These are phyloP conservation scores for Collariella sp. DNA, from an alignment of 495 filamentous ascomycete genomes.

Conservation along the genomic window DNA sequence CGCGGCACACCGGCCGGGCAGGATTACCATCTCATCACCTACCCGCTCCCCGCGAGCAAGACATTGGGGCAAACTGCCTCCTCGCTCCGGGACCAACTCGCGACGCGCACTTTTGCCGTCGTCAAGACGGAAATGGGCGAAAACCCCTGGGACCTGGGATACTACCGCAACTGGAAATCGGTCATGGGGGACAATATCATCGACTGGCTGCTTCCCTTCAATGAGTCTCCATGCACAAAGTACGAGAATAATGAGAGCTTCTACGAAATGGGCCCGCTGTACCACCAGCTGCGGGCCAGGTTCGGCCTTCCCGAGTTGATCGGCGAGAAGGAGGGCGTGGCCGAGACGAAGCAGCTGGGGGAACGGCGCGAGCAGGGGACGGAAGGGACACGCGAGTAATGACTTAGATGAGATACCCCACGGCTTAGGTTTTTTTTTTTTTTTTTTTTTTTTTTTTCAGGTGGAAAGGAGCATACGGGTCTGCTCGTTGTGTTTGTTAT, in stretches of 20 bases:
- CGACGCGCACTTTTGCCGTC: slow-evolving; percentile 63
- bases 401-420: slow-evolving; percentile 15
- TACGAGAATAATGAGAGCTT: slow-evolving; percentile 42
- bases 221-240: slow-evolving; percentile 50
- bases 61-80: slow-evolving; percentile 1
- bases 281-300: slow-evolving; percentile 29
- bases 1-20: slow-evolving; percentile 35
- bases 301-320: slow-evolving; percentile 29
- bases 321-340: not conserved
- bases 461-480: not conserved
- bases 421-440: not conserved
- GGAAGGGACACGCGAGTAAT: slow-evolving; percentile 3
- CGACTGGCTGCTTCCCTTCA: slow-evolving; percentile 70
- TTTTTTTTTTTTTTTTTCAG: no score
- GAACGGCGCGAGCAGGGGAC: not conserved
- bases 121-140: slow-evolving; percentile 62
- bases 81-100: slow-evolving; percentile 33
- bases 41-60: slow-evolving; percentile 28
- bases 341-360: slow-evolving; percentile 5
- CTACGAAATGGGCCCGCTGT: slow-evolving; percentile 39
- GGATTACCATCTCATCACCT: slow-evolving; percentile 33
- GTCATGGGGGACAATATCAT: slow-evolving; percentile 61
- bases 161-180: slow-evolving; percentile 58
- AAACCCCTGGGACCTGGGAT: slow-evolving; percentile 69
- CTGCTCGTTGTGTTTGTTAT: not conserved